Percentiles rank a stretch among this genome's conserved stretches.
Evolutionary conservation across 371 early-diverging fungal species (phyloP).

Genomic region (Mucor circinelloides): DNA sequence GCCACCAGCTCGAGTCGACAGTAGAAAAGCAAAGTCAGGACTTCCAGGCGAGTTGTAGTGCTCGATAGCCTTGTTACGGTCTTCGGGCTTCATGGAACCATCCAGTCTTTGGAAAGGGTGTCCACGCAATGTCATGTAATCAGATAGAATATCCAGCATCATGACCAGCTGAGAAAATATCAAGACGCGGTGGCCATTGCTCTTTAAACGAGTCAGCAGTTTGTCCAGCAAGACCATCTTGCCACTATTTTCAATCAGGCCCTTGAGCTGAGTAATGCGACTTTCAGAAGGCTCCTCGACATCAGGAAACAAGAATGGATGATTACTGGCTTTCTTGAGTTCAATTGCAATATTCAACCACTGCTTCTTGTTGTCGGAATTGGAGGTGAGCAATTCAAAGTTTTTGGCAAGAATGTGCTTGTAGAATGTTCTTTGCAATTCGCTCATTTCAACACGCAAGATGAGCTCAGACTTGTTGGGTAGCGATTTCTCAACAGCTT

Average conservation of each 20-base stretch:
- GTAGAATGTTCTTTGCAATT: conserved; percentile 89
- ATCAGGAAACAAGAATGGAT: conserved; percentile 96
- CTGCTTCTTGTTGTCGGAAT: conserved; percentile 84
- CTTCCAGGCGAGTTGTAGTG: conserved; percentile 98
- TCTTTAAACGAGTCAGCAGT: conserved; percentile 81
- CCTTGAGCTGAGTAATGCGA: conserved; percentile 76
- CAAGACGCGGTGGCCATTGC: conserved; percentile 90
- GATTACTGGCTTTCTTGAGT: conserved; percentile 98
- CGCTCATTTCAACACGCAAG: conserved; percentile 90
- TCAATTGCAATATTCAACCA: conserved; percentile 95
- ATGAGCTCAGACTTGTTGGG: conserved; percentile 95
- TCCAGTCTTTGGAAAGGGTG: conserved; percentile 96
- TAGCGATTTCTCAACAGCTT: conserved; percentile 96
- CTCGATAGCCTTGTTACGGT: conserved; percentile 95
- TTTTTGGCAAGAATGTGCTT: conserved; percentile 93
- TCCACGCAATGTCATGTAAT: conserved; percentile 84
- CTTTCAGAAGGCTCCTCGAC: conserved; percentile 74
- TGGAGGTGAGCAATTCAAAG: conserved; percentile 86
- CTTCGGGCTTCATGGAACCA: conserved; percentile 91
- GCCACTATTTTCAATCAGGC: conserved; percentile 87
- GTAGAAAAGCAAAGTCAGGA: conserved; percentile 95
- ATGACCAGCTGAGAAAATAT: conserved; percentile 97
- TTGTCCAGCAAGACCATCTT: conserved; percentile 97
- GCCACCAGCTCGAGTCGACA: conserved; percentile 99
- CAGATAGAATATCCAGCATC: conserved; percentile 93